phyloP scores from a whole-genome alignment of 768 basidiomycete genomes.

The Pleurotus tuoliensis region DNA sequence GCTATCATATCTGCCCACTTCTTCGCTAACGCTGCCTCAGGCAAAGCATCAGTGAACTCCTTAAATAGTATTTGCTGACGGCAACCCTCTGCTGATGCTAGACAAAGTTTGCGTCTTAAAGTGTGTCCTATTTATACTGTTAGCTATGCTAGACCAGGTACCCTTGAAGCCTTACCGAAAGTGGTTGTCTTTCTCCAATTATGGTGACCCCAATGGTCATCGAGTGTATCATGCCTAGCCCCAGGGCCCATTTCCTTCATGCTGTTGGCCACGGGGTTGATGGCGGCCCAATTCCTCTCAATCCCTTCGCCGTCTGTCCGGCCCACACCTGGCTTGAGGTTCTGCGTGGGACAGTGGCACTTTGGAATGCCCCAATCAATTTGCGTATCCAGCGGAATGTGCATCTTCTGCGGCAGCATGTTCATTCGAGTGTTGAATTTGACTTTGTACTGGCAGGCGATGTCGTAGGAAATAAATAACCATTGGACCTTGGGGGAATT shows the following conservation, averaged over 20 bases:
- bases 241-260: constrained; percentile 17
- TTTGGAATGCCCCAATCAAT: constrained; percentile 18
- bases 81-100: constrained; percentile 2
- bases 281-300: constrained; percentile 1
- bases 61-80: constrained; percentile 1
- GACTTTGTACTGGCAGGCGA: constrained; percentile 26
- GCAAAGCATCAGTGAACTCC: no score
- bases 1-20: no score
- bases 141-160: neutral
- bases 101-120: constrained; percentile 1
- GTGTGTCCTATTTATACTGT: constrained; percentile 9
- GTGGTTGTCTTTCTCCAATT: constrained; percentile 11
- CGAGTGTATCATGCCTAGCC: constrained; percentile 13
- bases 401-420: constrained; percentile 8
- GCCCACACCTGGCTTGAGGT: constrained; percentile 18
- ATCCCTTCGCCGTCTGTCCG: constrained; percentile 30
- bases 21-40: no score
- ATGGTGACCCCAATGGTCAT: constrained; percentile 9
- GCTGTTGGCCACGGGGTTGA: constrained; percentile 5
- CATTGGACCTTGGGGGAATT: neutral
- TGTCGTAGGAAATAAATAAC: constrained; percentile 25
- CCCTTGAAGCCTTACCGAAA: constrained; percentile 8
- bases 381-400: constrained; percentile 11
- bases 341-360: constrained; percentile 16
- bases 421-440: constrained; percentile 14